Evolutionary conservation across 768 basidiomycete species (phyloP), one percentile per base, ranked within the genome.

Genomic region (Calocera cornea): DNA sequence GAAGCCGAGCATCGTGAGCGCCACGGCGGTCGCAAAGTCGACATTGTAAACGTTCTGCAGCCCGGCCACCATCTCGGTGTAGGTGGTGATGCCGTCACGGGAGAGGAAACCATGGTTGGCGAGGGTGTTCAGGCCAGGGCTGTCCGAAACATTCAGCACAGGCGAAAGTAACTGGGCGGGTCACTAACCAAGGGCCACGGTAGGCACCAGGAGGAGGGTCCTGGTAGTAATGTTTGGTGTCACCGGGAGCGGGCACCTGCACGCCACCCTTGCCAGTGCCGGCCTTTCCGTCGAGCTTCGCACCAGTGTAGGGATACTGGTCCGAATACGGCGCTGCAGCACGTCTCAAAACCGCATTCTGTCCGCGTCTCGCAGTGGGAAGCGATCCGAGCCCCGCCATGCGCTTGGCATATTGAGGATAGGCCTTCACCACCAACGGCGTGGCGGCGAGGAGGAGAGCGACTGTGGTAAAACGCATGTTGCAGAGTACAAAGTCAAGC

Each of bases 11-110:
- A 64, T 66, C 17, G 68, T 66, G 17, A 69, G 60, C 33, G 65
- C 66, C 14, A 69, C 68, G 41, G 68, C 68, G 38, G 66, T 60
- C 14, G 63, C 65, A 29, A 66, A 69, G 19, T 66, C 68, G 40
- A 69, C 65, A 33, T 69, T 69, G 54, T 69, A 69, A 50, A 69
- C 68, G 41, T 69, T 69, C 54, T 69, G 68, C 27, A 66, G 68
- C 8, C 65, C 68, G 17, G 65, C 65, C 41, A 69, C 66, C 19
- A 69, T 65, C 60, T 69, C 68, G 60, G 66, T 69, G 60, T 66
- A 69, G 40, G 65, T 69, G 54, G 64, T 64, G 41, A 69, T 67
- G 41, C 68, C 68, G n/a, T 69, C 68, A 36, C 68, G 68, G 22
- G 44, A 34, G 33, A 69, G 66, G 68, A 69, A 69, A 36, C 68